Percentiles rank a stretch among this genome's conserved stretches.
phyloP scores from a whole-genome alignment of 1,284 basidiomycete species.

The Tilletia walkeri region DNA sequence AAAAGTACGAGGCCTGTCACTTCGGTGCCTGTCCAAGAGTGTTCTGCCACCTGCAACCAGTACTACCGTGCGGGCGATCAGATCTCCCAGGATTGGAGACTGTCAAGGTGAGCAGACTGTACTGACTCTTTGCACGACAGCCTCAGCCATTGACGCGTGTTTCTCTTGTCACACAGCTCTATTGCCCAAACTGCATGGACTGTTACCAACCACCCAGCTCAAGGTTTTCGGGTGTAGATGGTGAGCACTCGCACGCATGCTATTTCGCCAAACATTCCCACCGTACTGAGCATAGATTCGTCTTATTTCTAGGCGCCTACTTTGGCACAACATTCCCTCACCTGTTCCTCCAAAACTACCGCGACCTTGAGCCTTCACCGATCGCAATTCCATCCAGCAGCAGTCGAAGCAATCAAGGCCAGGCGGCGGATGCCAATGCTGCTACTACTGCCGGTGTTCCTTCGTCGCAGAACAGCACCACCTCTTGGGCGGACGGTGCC shows the following conservation, averaged over 20 bases:
- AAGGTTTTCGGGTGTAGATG: slow-evolving; percentile 93
- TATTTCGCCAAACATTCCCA: too few relatives aligned
- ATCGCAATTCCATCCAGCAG: slow-evolving; percentile 35
- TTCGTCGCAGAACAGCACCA: slow-evolving; percentile 22
- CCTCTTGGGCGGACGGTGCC: not conserved
- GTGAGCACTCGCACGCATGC: slow-evolving; percentile 59
- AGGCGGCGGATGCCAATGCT: slow-evolving; percentile 10
- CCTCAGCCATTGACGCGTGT: not conserved
- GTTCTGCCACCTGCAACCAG: slow-evolving; percentile 82
- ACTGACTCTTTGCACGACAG: not conserved
- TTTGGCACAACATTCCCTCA: slow-evolving; percentile 98
- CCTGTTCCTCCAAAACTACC: slow-evolving; percentile 95
- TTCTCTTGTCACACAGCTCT: slow-evolving; percentile 61
- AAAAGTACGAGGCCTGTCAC: slow-evolving; percentile 88
- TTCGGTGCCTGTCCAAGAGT: slow-evolving; percentile 96
- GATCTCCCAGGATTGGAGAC: slow-evolving; percentile 97
- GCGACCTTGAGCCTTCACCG: slow-evolving; percentile 57
- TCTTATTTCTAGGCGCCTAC: slow-evolving; percentile 73
- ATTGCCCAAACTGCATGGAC: slow-evolving; percentile 97
- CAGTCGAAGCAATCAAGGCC: slow-evolving; percentile 6
- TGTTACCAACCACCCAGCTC: slow-evolving; percentile 93
- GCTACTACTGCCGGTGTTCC: slow-evolving; percentile 60
- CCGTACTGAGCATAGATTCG: not conserved
- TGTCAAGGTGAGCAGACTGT: slow-evolving; percentile 66
- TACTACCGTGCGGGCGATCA: slow-evolving; percentile 91